Base-by-base conservation (phyloP, 2,329 filamentous ascomycete genomes). In the Trichoderma lentiforme region DNA sequence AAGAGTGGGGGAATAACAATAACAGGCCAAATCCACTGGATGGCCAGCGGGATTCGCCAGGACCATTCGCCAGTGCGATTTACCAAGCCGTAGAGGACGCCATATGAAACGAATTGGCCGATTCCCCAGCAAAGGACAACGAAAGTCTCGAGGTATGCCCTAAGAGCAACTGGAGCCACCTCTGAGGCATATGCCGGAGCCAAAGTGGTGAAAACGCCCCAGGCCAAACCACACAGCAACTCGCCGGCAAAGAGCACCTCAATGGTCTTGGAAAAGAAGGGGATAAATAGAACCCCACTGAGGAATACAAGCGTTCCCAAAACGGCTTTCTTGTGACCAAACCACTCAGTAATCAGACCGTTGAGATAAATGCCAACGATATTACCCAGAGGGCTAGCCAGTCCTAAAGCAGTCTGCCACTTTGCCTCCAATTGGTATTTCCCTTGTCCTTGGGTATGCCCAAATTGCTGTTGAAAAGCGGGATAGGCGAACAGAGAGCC, bases 101-200 rank as follows among this genome's bases (percentile, higher is more conserved):
- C 78, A 5, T 82, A 80, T 1, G 81, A 81, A 32, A 86, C 79
- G 57, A 86, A 77, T 72, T 85, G 83, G 1, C 85, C 85, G 11
- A 85, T 80, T 7, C 81, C 81, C 77, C 82, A 86, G 73, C 84
- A 86, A 74, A 86, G 79, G 69, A 85, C 86, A 39, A 82, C 81
- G 74, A 82, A 85, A 3, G 80, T 80, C 0, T 83, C 85, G 12
- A 86, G 77, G 58, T 85, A 85, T 7, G 79, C 76, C 9, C 84
- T 80, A 1, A 86, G 80, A 0, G 79, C 74, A 69, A 79, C 74
- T 6, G 84, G 81, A 14, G 77, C 75, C 1, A 82, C 77, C 58
- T 86, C 84, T 0, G 83, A 84, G 0, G 85, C 85, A 71, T 88
- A 87, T 0, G 84, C 81, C 0, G 84, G 81, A 0, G 80, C 81